phyloP scores from a whole-genome alignment of 2,329 filamentous ascomycete genomes.

The Helotiales sp. region DNA sequence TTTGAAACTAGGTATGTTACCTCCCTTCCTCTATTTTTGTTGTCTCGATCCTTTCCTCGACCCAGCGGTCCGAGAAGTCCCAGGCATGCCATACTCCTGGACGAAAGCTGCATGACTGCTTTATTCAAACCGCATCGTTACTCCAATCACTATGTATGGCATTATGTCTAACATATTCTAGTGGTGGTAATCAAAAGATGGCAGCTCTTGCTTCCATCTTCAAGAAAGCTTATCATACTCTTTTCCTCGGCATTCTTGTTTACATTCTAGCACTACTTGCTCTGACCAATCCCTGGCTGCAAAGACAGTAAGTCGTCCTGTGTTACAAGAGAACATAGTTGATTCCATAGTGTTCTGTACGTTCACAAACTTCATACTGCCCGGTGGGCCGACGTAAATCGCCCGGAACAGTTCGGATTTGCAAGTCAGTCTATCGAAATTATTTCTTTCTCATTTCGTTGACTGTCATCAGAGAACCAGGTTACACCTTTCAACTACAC shows the following conservation, averaged over 20 bases:
- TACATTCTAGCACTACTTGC: conserved; percentile 68
- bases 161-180: conserved; percentile 8
- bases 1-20: background rate
- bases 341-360: conserved; percentile 65
- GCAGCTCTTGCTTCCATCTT: conserved; percentile 43
- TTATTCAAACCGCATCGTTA: background rate
- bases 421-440: conserved; percentile 56
- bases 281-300: conserved; percentile 68
- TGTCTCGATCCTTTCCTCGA: background rate
- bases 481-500: conserved; percentile 80
- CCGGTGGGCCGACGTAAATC: conserved; percentile 70
- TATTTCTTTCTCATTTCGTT: background rate
- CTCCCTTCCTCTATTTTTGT: background rate
- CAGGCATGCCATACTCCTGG: too few species aligned
- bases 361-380: conserved; percentile 75
- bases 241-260: conserved; percentile 59
- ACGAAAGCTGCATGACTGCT: background rate
- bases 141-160: background rate
- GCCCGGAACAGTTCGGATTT: conserved; percentile 83
- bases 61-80: background rate
- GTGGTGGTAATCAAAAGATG: conserved; percentile 16
- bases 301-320: conserved; percentile 67
- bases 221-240: conserved; percentile 47
- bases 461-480: conserved; percentile 65
- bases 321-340: background rate